A percentile compares a stretch with the other conserved stretches of the same genome.
These are phyloP conservation scores for Mycena olivaceomarginata DNA, from an alignment of 768 basidiomycete species.

Conservation along the genomic window DNA sequence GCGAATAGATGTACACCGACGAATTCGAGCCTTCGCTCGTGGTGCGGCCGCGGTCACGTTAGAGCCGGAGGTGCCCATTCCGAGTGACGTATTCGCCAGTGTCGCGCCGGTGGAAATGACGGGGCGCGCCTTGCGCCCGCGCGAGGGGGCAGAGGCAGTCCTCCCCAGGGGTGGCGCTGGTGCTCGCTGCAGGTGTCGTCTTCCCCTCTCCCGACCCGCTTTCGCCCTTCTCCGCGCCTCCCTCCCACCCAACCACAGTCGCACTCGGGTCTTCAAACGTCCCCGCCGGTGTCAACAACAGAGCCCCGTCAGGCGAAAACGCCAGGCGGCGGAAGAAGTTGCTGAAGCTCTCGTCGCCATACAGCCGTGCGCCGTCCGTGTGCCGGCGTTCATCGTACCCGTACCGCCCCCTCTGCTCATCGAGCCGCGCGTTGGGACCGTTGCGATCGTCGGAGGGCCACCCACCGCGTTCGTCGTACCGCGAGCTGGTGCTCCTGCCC, in stretches of 20 bases:
- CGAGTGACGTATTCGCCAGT: conserved; percentile 59
- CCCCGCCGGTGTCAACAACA: conserved; percentile 96
- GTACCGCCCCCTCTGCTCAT: background rate
- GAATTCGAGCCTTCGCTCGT: conserved; percentile 55
- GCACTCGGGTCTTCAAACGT: conserved; percentile 90
- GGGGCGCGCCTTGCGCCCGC: conserved; percentile 77
- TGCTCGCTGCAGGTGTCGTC: conserved; percentile 14
- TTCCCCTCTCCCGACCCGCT: conserved; percentile 8
- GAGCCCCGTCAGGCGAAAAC: conserved; percentile 96
- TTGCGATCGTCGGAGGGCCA: background rate
- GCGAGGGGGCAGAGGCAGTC: conserved; percentile 70
- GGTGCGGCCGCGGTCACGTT: background rate
- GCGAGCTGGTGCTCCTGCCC: background rate
- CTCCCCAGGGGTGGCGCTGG: conserved; percentile 44
- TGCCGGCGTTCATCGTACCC: conserved; percentile 29
- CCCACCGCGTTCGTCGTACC: conserved; percentile 10
- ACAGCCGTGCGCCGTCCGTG: conserved; percentile 63
- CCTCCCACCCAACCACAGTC: conserved; percentile 29
- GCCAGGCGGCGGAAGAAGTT: conserved; percentile 97
- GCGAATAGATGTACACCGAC: conserved; percentile 94
- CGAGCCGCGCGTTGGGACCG: background rate
- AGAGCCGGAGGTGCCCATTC: background rate
- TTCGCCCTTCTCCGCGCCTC: background rate
- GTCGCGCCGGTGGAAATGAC: conserved; percentile 58
- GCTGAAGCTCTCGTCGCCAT: conserved; percentile 96